phyloP scores from a whole-genome alignment of 352 stramenopile species.

The Nothophytophthora sp. region DNA sequence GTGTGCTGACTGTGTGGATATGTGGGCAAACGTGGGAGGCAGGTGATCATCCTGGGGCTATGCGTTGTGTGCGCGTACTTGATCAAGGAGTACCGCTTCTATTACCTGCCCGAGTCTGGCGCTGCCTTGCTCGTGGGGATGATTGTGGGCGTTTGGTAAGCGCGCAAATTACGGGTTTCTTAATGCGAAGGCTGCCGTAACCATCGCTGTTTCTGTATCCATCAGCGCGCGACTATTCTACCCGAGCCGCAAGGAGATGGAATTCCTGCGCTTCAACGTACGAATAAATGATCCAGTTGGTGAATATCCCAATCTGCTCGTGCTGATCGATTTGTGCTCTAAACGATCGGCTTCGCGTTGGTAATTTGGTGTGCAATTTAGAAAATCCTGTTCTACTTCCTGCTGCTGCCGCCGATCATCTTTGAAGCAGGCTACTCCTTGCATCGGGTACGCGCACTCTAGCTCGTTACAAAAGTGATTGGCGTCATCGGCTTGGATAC shows the following conservation, averaged over 20 bases:
- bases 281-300: not conserved
- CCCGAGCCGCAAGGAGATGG: slow-evolving; percentile 85
- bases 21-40: too few relatives aligned
- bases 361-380: slow-evolving; percentile 3
- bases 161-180: not conserved
- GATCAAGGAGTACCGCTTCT: slow-evolving; percentile 91
- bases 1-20: not conserved
- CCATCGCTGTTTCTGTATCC: not conserved
- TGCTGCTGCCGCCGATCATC: slow-evolving; percentile 97
- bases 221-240: slow-evolving; percentile 81
- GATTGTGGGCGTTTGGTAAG: slow-evolving; percentile 78
- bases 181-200: too few relatives aligned
- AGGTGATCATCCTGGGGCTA: slow-evolving; percentile 86
- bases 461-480: too few relatives aligned
- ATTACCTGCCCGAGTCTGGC: slow-evolving; percentile 89
- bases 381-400: slow-evolving; percentile 96
- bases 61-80: slow-evolving; percentile 92
- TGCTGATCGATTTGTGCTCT: not conserved
- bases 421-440: slow-evolving; percentile 97
- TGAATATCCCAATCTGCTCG: not conserved
- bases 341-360: not conserved
- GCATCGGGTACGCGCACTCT: slow-evolving; percentile 45
- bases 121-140: slow-evolving; percentile 92
- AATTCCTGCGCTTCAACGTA: slow-evolving; percentile 90
- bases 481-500: too few relatives aligned